A percentile compares a stretch with the other conserved stretches of the same genome.
These are phyloP conservation scores for Ophiostoma australiae DNA, from an alignment of 2,329 filamentous ascomycete species.

Conservation along the genomic window DNA sequence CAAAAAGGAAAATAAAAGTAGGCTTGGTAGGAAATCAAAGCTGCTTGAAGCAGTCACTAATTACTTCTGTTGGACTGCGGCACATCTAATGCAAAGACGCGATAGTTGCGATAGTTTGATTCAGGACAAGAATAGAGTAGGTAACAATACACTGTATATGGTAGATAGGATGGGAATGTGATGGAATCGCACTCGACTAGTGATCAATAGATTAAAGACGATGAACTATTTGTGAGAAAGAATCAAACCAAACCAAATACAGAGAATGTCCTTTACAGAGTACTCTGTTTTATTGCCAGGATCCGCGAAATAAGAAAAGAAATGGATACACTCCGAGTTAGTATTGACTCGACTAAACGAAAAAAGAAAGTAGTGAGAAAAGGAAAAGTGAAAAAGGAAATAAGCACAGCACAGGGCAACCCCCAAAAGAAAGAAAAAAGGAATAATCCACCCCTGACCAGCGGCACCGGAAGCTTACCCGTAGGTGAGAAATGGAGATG, in stretches of 20 bases:
- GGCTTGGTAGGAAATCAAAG: not conserved
- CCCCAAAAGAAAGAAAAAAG: not conserved
- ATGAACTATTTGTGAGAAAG: not conserved
- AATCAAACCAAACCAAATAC: not conserved
- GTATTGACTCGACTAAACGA: not conserved
- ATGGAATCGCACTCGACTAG: not conserved
- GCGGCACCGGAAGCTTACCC: constrained; percentile 9
- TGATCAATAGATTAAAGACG: not conserved
- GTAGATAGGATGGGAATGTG: not conserved
- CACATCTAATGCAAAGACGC: not conserved
- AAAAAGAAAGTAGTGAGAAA: not conserved
- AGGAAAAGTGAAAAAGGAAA: not conserved
- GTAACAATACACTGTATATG: too few relatives aligned
- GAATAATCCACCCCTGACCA: constrained; percentile 2
- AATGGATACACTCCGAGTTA: not conserved
- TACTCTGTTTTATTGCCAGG: not conserved
- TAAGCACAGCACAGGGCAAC: too few relatives aligned
- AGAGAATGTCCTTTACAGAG: not conserved
- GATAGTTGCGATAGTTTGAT: too few relatives aligned
- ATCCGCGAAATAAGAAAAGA: not conserved
- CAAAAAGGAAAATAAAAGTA: constrained; percentile 2
- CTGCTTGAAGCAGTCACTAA: not conserved
- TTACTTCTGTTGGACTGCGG: not conserved
- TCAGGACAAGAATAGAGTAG: too few relatives aligned
- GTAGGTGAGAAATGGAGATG: not conserved